A percentile compares a stretch with the other conserved stretches of the same genome.
phyloP scores from a whole-genome alignment of 225 moss, liverwort and hornwort species.

The Marchantia polymorpha region DNA sequence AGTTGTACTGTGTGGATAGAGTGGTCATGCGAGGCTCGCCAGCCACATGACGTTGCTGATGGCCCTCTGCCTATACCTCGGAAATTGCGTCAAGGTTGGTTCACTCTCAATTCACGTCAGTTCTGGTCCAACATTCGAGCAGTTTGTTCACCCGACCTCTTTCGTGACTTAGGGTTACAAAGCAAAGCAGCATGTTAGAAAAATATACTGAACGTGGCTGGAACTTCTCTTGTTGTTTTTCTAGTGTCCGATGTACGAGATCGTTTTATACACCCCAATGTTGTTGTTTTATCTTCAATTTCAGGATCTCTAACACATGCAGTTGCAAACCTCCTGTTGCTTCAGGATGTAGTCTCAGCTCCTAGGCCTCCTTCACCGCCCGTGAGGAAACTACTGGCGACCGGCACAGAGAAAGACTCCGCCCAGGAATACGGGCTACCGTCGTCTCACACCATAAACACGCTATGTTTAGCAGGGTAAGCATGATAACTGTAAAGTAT shows the following conservation, averaged over 20 bases:
- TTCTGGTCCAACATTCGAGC: too few relatives aligned
- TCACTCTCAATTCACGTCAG: background rate
- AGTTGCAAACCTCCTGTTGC: background rate
- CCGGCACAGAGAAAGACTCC: conserved; percentile 54
- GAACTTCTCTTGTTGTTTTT: too few relatives aligned
- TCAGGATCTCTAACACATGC: background rate
- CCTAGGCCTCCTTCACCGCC: conserved; percentile 80
- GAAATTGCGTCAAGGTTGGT: conserved; percentile 80
- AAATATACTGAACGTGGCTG: too few relatives aligned
- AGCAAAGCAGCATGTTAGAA: too few relatives aligned
- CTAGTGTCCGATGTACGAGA: too few relatives aligned
- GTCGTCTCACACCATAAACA: conserved; percentile 86
- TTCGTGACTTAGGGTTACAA: too few relatives aligned
- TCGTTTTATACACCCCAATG: too few relatives aligned
- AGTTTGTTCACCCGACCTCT: too few relatives aligned
- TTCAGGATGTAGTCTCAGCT: conserved; percentile 75
- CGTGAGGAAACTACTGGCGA: conserved; percentile 60
- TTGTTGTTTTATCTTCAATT: too few relatives aligned
- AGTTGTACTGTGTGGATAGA: conserved; percentile 37
- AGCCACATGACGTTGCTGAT: conserved; percentile 85
- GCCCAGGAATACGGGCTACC: conserved; percentile 79
- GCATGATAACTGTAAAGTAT: background rate
- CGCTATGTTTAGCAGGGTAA: conserved; percentile 50
- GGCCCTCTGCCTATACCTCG: conserved; percentile 82
- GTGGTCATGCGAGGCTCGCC: conserved; percentile 76